Percentiles rank a stretch among this genome's conserved stretches.
phyloP scores from a whole-genome alignment of 1,284 basidiomycete species.

The Rhizoctonia solani region DNA sequence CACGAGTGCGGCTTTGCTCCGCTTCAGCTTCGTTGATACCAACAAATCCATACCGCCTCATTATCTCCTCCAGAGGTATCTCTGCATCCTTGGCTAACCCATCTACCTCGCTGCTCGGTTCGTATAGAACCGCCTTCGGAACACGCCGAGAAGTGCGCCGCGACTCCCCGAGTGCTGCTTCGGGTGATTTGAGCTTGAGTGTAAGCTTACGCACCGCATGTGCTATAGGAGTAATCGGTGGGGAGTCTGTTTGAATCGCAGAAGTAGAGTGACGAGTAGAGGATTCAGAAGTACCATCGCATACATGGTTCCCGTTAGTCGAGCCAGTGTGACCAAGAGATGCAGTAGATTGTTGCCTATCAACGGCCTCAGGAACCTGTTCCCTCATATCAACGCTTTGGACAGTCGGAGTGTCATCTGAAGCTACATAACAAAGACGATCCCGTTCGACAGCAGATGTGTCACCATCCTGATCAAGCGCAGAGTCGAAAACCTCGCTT shows the following conservation, averaged over 20 bases:
- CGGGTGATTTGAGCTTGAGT: slow-evolving; percentile 49
- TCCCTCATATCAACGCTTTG: too few relatives aligned
- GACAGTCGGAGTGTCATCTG: slow-evolving; percentile 4
- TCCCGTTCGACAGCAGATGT: background rate
- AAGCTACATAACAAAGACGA: background rate
- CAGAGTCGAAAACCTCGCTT: background rate
- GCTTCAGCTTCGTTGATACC: slow-evolving; percentile 36
- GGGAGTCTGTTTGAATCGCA: slow-evolving; percentile 36
- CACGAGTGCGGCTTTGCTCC: slow-evolving; percentile 8
- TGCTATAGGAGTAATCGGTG: slow-evolving; percentile 42
- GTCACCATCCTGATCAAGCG: background rate
- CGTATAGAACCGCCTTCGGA: slow-evolving; percentile 40
- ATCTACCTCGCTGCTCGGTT: slow-evolving; percentile 52
- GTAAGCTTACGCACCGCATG: slow-evolving; percentile 48
- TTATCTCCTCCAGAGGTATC: slow-evolving; percentile 56
- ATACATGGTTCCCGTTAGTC: slow-evolving; percentile 4
- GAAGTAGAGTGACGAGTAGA: slow-evolving; percentile 40
- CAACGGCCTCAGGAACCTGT: too few relatives aligned
- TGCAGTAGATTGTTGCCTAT: too few relatives aligned
- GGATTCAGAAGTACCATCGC: background rate
- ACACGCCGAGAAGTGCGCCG: slow-evolving; percentile 14
- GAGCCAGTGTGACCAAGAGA: background rate
- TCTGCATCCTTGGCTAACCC: slow-evolving; percentile 55
- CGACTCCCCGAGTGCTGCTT: slow-evolving; percentile 45
- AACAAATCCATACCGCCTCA: slow-evolving; percentile 53